phyloP scores from a whole-genome alignment of 805 yeast genomes.

The Wickerhamomyces xylosicus region DNA sequence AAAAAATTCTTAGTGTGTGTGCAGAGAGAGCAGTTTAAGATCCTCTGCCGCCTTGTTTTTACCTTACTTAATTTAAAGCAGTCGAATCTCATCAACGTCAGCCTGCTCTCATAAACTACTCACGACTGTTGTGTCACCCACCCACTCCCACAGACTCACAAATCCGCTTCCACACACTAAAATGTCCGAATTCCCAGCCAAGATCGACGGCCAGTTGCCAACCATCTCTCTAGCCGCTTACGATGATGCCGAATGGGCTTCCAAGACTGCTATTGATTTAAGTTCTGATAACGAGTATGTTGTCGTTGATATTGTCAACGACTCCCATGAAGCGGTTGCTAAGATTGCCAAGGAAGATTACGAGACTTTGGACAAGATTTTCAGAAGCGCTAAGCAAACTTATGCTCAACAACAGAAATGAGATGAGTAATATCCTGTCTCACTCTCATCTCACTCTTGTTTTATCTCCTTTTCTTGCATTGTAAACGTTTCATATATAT shows the following conservation, averaged over 20 bases:
- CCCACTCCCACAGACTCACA: neutral
- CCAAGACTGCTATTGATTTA: slow-evolving; percentile 36
- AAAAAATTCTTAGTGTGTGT: too few species aligned
- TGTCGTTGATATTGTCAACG: slow-evolving; percentile 35
- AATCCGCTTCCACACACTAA: too few species aligned
- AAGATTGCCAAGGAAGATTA: slow-evolving; percentile 26
- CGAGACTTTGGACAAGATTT: slow-evolving; percentile 31
- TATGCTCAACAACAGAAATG: slow-evolving; percentile 7
- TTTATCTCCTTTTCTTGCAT: too few species aligned
- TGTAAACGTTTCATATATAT: too few species aligned
- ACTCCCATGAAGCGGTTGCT: slow-evolving; percentile 32
- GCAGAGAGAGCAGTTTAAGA: too few species aligned
- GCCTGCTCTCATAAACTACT: too few species aligned
- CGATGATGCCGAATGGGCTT: slow-evolving; percentile 44
- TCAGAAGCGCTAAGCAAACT: slow-evolving; percentile 32
- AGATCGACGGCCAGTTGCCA: slow-evolving; percentile 36
- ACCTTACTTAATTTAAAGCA: too few species aligned
- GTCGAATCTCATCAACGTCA: too few species aligned
- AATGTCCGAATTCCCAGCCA: slow-evolving; percentile 27
- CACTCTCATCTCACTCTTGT: too few species aligned
- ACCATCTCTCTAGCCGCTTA: slow-evolving; percentile 33
- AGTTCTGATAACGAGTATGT: slow-evolving; percentile 22
- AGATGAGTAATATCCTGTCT: too few species aligned
- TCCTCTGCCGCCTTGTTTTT: too few species aligned
- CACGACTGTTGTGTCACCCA: too few species aligned